Conservation (phyloP, 805 yeast species). For the Barnettozyma sp. region DNA sequence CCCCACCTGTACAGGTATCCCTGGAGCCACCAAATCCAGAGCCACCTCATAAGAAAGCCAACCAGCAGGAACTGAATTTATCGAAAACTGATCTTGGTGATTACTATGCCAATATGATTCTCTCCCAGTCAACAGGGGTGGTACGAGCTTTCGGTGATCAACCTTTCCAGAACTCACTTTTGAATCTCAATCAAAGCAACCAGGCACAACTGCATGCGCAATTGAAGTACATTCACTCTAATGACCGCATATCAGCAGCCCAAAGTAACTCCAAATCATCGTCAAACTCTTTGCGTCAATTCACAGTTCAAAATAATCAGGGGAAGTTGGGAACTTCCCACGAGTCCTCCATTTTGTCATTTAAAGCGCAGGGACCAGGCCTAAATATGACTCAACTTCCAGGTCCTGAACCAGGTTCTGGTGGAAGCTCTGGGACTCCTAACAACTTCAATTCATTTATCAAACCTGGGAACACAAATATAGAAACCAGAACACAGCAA, state of each 20-base stretch:
- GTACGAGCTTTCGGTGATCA: constrained; percentile 35
- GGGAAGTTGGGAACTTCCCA: constrained; percentile 13
- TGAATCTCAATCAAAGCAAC: constrained; percentile 13
- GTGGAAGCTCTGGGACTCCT: constrained; percentile 17
- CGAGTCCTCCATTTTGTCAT: constrained; percentile 20
- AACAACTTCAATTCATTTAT: constrained; percentile 38
- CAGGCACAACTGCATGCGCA: constrained; percentile 10
- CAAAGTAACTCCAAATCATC: constrained; percentile 11
- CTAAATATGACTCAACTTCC: constrained; percentile 23
- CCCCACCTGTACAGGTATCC: not conserved
- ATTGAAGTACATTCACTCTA: constrained; percentile 24
- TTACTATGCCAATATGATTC: constrained; percentile 35
- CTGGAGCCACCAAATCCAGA: constrained; percentile 2
- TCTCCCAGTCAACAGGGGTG: constrained; percentile 49
- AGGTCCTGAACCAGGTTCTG: constrained; percentile 10
- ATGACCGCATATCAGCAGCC: constrained; percentile 20
- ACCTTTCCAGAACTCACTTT: constrained; percentile 23
- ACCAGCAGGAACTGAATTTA: constrained; percentile 14
- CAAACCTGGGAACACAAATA: constrained; percentile 29
- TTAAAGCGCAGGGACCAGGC: constrained; percentile 17
- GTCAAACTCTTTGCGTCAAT: constrained; percentile 22
- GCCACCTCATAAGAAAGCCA: constrained; percentile 5
- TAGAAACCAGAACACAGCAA: constrained; percentile 75
- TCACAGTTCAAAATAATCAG: constrained; percentile 16
- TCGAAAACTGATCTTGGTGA: constrained; percentile 23